These are phyloP conservation scores for Eimeria maxima DNA, from an alignment of 169 alveolate species.

Conservation along the genomic window DNA sequence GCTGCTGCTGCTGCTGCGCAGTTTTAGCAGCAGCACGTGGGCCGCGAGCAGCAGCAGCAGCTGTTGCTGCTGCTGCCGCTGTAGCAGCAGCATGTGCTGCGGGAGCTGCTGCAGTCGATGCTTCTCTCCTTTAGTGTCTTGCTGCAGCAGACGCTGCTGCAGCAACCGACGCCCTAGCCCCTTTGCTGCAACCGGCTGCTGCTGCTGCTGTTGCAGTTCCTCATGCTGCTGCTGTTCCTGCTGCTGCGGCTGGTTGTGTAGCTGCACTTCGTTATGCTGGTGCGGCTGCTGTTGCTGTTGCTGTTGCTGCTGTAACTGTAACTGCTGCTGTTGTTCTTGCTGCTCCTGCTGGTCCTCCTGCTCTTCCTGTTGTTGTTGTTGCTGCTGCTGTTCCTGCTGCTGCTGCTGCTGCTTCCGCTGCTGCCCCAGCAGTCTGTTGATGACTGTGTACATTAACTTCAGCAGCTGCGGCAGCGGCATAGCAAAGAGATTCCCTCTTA, in stretches of 20 bases:
- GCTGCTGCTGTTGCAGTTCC: slow-evolving; percentile 25
- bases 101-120: not conserved
- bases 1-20: slow-evolving; percentile 45
- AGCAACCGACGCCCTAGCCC: not conserved
- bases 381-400: slow-evolving; percentile 22
- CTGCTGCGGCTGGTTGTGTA: not conserved
- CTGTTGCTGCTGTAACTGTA: not conserved
- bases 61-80: not conserved
- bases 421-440: slow-evolving; percentile 18
- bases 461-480: slow-evolving; percentile 62
- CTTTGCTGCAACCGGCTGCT: not conserved
- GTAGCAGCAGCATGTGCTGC: slow-evolving; percentile 23
- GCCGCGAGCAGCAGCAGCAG: slow-evolving; percentile 52
- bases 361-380: slow-evolving; percentile 19
- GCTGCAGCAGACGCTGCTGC: slow-evolving; percentile 58
- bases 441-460: not conserved
- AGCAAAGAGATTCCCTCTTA: not conserved
- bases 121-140: not conserved
- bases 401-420: slow-evolving; percentile 39
- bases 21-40: slow-evolving; percentile 34
- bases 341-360: not conserved
- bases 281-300: not conserved
- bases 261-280: not conserved
- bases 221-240: slow-evolving; percentile 13
- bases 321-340: not conserved